Conservation (phyloP, 108 stramenopile genomes). For the Cyclotella cryptica region DNA sequence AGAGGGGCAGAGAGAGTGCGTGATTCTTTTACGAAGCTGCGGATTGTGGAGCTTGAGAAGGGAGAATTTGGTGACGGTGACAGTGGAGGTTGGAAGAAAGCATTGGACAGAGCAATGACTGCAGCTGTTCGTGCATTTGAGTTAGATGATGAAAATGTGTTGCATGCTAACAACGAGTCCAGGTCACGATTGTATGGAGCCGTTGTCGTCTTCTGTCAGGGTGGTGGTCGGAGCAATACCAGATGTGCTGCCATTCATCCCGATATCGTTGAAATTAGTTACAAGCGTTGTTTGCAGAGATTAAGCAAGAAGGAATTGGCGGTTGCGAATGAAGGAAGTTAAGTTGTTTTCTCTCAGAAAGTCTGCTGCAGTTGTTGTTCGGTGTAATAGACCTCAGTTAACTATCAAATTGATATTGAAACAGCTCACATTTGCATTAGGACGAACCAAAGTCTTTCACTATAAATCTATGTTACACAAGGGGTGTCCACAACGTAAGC, state of each 20-base stretch:
- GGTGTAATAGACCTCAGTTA: no score
- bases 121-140: conserved; percentile 46
- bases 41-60: not conserved
- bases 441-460: no score
- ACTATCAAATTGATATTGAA: no score
- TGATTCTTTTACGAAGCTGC: not conserved
- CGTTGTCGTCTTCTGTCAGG: conserved; percentile 32
- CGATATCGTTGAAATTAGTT: conserved; percentile 18
- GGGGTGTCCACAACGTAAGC: no score
- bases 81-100: conserved; percentile 43
- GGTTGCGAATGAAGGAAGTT: not conserved
- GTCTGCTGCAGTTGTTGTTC: not conserved
- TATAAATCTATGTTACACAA: no score
- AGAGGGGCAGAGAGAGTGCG: conserved; percentile 45
- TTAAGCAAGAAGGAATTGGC: not conserved
- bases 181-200: conserved; percentile 20
- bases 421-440: no score
- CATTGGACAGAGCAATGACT: conserved; percentile 53
- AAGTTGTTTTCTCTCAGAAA: not conserved
- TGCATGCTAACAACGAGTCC: not conserved
- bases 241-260: conserved; percentile 38
- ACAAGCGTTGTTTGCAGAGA: conserved; percentile 28
- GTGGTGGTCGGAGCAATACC: conserved; percentile 5
- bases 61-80: conserved; percentile 3
- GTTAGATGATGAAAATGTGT: conserved; percentile 8